A percentile compares a stretch with the other conserved stretches of the same genome.
phyloP scores from a whole-genome alignment of 768 basidiomycete genomes.

The Dendrothele bispora region DNA sequence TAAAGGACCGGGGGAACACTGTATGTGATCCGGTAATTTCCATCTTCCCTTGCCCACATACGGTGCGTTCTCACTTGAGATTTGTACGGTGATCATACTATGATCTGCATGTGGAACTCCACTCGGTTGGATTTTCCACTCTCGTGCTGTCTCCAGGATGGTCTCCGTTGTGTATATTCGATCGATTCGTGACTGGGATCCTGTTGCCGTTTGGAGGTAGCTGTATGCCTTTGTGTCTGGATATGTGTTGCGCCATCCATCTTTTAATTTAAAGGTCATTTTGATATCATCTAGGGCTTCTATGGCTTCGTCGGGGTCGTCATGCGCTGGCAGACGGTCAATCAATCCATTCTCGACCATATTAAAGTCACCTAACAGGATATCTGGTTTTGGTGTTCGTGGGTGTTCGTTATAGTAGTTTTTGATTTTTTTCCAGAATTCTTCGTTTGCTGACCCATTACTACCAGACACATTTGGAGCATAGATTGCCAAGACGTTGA shows the following conservation, averaged over 20 bases:
- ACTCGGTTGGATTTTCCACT: constrained; percentile 24
- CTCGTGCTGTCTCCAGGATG: constrained; percentile 4
- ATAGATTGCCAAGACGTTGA: constrained; percentile 32
- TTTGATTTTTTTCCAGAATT: constrained; percentile 28
- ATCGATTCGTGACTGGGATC: constrained; percentile 30
- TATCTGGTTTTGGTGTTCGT: constrained; percentile 21
- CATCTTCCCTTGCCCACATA: constrained; percentile 31
- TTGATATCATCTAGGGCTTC: constrained; percentile 23
- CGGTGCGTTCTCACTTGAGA: constrained; percentile 20
- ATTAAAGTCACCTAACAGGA: constrained; percentile 44
- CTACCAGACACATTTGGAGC: constrained; percentile 27
- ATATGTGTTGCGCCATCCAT: constrained; percentile 33
- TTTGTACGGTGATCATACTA: constrained; percentile 21
- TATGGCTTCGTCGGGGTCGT: constrained; percentile 13
- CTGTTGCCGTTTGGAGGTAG: constrained; percentile 17
- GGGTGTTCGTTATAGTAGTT: constrained; percentile 8
- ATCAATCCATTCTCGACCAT: constrained; percentile 35
- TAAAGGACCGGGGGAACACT: no score
- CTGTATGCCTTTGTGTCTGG: constrained; percentile 24
- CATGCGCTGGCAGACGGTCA: constrained; percentile 30
- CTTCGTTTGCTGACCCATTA: constrained; percentile 26
- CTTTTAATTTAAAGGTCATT: constrained; percentile 14
- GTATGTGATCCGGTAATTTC: constrained; percentile 22
- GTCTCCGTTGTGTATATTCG: constrained; percentile 28
- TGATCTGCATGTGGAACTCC: constrained; percentile 30